Percentiles rank a stretch among this genome's conserved stretches.
phyloP scores from a whole-genome alignment of 441 rosid genomes.

The Manihot esculenta region DNA sequence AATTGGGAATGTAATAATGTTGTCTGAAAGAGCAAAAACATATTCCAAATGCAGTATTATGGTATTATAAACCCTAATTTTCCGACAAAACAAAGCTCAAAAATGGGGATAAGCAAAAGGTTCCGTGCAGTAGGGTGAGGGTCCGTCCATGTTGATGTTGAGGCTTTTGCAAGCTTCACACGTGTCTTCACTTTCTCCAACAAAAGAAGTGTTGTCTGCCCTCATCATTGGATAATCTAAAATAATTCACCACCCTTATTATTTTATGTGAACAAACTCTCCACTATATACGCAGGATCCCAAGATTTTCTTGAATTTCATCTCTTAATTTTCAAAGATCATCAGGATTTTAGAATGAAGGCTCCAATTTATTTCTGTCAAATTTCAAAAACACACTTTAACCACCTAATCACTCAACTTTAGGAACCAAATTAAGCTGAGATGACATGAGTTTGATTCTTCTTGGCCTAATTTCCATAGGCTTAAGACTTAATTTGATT shows the following conservation, averaged over 20 bases:
- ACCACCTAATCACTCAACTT: no score
- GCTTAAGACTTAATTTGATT: no score
- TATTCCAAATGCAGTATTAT: background rate
- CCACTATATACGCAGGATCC: background rate
- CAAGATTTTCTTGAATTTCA: background rate
- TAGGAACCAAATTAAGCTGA: no score
- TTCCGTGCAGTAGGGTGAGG: constrained; percentile 3
- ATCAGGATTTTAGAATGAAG: no score
- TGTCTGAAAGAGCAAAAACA: constrained; percentile 5
- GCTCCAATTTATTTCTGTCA: no score
- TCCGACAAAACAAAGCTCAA: background rate
- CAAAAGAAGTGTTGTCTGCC: background rate
- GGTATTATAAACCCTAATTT: background rate
- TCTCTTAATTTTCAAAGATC: no score
- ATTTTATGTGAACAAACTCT: background rate
- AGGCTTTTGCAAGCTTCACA: background rate
- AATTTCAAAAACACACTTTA: no score
- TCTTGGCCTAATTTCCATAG: no score
- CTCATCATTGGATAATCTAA: background rate
- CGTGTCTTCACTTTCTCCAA: constrained; percentile 23
- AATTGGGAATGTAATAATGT: constrained; percentile 8
- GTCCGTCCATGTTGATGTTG: constrained; percentile 26
- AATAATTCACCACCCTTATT: background rate
- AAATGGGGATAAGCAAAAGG: constrained; percentile 1
- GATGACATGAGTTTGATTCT: no score